Base-by-base conservation (phyloP, 2,329 filamentous ascomycete genomes). In the Arthrinium phaeospermum region DNA sequence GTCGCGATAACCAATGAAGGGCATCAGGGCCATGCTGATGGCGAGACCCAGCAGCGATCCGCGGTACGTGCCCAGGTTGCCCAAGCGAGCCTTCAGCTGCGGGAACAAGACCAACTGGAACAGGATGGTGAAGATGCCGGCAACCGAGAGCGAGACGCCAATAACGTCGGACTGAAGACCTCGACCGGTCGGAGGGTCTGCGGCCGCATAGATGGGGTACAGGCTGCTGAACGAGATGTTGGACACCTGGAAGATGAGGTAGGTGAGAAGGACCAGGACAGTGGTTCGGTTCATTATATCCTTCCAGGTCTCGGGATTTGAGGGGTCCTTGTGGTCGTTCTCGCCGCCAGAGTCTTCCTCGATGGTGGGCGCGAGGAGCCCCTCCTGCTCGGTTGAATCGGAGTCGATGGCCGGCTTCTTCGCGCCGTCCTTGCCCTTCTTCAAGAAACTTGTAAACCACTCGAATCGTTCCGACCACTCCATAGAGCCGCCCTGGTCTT, bases 201-300 rank as follows among this genome's bases (percentile, higher is more conserved):
- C 91, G 71, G 95, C 91, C 0, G 92, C 94, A 77, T 98, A 99
- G 71, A 98, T 96, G 0, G 96, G 96, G 78, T 97, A 99, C 0
- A 99, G 86, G 24, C 94, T 96, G 82, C 98, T 98, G 87, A 95
- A 99, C 4, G 94, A 95, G 75, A 98, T 94, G 81, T 98, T 98
- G 73, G 93, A 92, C 6, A 99, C 87, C 78, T 98, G 95, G 80
- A 98, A 99, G 69, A 98, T 92, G 61, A 98, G 89, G 79, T 98
- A 98, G 0, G 95, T 97, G 70, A 90, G 81, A 7, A 99, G 88
- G 0, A 99, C 88, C 3, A 97, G 85, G 16, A 98, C 81, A 0
- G 95, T 98, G 73, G 96, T 95, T 72, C 91, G 88, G 78, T 94
- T 97, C 69, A 96, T 87, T 1, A 98, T 79, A 61, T 88, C 85